Conservation (phyloP, 257 asterid genomes). For the Thymus quinquecostatus region DNA sequence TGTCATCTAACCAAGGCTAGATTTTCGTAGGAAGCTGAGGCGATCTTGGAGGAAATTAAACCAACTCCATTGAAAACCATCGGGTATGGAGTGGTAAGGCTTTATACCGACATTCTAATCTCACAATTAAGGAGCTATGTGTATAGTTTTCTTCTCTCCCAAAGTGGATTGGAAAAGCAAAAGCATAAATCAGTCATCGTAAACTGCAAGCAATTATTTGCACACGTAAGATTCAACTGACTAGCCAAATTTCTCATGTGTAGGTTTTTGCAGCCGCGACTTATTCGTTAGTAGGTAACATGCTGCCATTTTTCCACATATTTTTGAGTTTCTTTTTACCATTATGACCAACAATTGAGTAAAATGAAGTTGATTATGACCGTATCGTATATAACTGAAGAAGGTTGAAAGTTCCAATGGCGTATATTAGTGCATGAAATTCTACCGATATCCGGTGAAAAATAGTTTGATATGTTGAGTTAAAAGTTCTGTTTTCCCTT, state of each 20-base stretch:
- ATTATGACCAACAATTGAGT: neutral
- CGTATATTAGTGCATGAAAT: neutral
- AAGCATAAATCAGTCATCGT: too few relatives aligned
- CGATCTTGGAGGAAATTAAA: constrained; percentile 78
- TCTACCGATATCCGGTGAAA: neutral
- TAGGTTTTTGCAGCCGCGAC: constrained; percentile 63
- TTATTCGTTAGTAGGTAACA: constrained; percentile 59
- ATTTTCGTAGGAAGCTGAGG: constrained; percentile 77
- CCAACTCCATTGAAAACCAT: constrained; percentile 72
- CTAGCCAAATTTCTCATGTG: constrained; percentile 29
- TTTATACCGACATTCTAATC: neutral
- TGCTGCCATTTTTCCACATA: neutral
- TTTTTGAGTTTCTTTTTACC: neutral
- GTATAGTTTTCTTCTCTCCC: too few relatives aligned
- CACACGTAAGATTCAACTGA: constrained; percentile 1
- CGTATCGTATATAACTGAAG: neutral
- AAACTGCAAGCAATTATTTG: neutral
- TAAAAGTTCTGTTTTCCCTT: constrained; percentile 8
- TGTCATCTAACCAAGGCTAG: neutral
- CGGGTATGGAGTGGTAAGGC: constrained; percentile 67
- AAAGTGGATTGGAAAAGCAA: too few relatives aligned
- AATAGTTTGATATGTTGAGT: neutral
- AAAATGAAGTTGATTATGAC: neutral
- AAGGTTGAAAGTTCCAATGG: neutral
- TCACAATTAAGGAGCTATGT: too few relatives aligned